Conservation (phyloP, 2,329 filamentous ascomycete species). For the Xylaria sp. region DNA sequence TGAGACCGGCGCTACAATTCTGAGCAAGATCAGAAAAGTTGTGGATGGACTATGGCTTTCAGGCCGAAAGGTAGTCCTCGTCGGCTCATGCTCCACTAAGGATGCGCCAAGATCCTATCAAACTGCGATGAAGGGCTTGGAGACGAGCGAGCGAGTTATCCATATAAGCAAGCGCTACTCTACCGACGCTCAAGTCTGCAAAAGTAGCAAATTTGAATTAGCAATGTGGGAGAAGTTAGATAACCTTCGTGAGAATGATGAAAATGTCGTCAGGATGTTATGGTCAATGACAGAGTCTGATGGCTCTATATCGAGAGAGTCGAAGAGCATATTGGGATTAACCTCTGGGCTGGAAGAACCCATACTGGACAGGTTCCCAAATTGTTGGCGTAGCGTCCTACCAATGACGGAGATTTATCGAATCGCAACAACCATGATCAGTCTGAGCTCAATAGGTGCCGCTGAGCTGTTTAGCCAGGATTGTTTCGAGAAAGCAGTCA, state of each 20-base stretch:
- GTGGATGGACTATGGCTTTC: constrained; percentile 77
- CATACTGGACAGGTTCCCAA: constrained; percentile 16
- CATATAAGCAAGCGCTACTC: constrained; percentile 36
- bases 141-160: constrained; percentile 52
- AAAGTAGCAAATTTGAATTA: background rate
- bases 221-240: constrained; percentile 36
- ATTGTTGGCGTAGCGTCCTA: constrained; percentile 39
- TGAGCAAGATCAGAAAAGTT: constrained; percentile 75
- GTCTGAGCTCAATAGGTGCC: constrained; percentile 31
- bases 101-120: constrained; percentile 59
- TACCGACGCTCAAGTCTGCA: background rate
- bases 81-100: constrained; percentile 78
- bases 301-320: background rate
- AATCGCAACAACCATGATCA: constrained; percentile 47
- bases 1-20: constrained; percentile 72
- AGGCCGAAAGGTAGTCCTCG: constrained; percentile 77
- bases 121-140: constrained; percentile 54
- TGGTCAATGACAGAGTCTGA: constrained; percentile 41
- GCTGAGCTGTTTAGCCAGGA: constrained; percentile 36
- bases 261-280: constrained; percentile 46
- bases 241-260: constrained; percentile 46
- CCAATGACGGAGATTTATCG: constrained; percentile 46
- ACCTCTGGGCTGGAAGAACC: background rate
- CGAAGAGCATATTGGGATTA: constrained; percentile 37
- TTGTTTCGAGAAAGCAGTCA: constrained; percentile 37